These are phyloP conservation scores for Parachaetomium inaequale DNA, from an alignment of 495 filamentous ascomycete species.

Conservation along the genomic window DNA sequence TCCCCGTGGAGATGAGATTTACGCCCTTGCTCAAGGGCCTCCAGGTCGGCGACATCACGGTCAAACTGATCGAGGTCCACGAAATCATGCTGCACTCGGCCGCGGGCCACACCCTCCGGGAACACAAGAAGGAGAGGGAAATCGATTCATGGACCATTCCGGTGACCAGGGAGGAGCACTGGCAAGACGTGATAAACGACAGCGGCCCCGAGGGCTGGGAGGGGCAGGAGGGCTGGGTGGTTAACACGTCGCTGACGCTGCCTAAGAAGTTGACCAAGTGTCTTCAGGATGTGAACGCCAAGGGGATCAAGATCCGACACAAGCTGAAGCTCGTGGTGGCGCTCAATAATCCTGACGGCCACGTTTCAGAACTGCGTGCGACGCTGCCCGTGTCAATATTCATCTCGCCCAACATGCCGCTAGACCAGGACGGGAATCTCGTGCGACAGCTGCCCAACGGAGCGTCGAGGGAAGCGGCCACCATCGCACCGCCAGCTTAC, in stretches of 20 bases:
- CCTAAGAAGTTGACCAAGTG: slow-evolving; percentile 75
- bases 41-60: slow-evolving; percentile 68
- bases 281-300: slow-evolving; percentile 78
- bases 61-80: slow-evolving; percentile 73
- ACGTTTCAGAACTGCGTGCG: slow-evolving; percentile 85
- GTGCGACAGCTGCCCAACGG: slow-evolving; percentile 50
- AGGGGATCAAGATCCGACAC: slow-evolving; percentile 82
- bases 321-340: slow-evolving; percentile 82
- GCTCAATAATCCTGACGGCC: slow-evolving; percentile 88
- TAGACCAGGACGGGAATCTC: slow-evolving; percentile 75
- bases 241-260: slow-evolving; percentile 64
- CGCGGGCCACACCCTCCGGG: slow-evolving; percentile 50
- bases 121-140: slow-evolving; percentile 58
- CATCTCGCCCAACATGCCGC: slow-evolving; percentile 84
- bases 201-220: slow-evolving; percentile 73
- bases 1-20: slow-evolving; percentile 75
- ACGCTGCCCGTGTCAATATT: slow-evolving; percentile 84
- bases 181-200: slow-evolving; percentile 65
- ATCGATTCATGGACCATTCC: slow-evolving; percentile 61
- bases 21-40: slow-evolving; percentile 84
- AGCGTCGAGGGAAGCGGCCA: slow-evolving; percentile 32
- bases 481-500: slow-evolving; percentile 80
- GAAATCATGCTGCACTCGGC: slow-evolving; percentile 55
- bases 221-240: slow-evolving; percentile 64
- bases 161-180: slow-evolving; percentile 54